Evolutionary conservation across 2,329 filamentous ascomycete species (phyloP).

Genomic region (Fusarium goolgardi): DNA sequence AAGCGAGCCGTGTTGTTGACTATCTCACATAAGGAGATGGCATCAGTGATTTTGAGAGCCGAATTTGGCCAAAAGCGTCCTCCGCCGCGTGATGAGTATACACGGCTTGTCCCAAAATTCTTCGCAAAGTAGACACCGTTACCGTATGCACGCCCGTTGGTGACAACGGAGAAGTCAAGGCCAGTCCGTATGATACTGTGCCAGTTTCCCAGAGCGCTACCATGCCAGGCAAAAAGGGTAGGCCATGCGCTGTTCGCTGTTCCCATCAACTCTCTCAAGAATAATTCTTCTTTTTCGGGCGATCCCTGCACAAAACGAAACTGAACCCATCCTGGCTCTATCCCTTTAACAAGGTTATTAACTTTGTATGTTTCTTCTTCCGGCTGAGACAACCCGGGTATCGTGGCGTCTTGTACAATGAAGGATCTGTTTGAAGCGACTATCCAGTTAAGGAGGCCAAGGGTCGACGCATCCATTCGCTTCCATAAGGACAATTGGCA

Average conservation of each 20-base stretch:
- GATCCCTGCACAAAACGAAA: slow-evolving; percentile 91
- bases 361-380: slow-evolving; percentile 35
- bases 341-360: slow-evolving; percentile 65
- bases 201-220: slow-evolving; percentile 82
- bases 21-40: slow-evolving; percentile 85
- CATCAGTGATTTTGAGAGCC: slow-evolving; percentile 65
- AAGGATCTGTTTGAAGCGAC: slow-evolving; percentile 90
- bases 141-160: slow-evolving; percentile 77
- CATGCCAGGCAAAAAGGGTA: slow-evolving; percentile 89
- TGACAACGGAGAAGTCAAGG: slow-evolving; percentile 73
- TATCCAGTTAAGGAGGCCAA: slow-evolving; percentile 84
- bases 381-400: slow-evolving; percentile 29
- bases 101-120: slow-evolving; percentile 24
- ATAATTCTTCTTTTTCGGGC: slow-evolving; percentile 85
- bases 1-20: slow-evolving; percentile 78
- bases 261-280: slow-evolving; percentile 69
- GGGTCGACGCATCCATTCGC: slow-evolving; percentile 71
- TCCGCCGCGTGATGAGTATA: slow-evolving; percentile 19
- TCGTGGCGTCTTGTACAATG: slow-evolving; percentile 77
- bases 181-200: slow-evolving; percentile 89
- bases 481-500: slow-evolving; percentile 58
- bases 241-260: slow-evolving; percentile 61
- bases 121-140: slow-evolving; percentile 84
- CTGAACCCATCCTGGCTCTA: slow-evolving; percentile 74
- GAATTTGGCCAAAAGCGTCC: slow-evolving; percentile 73